These are phyloP conservation scores for Hypericum androsaemum DNA, from an alignment of 345 rosid genomes.

Conservation along the genomic window DNA sequence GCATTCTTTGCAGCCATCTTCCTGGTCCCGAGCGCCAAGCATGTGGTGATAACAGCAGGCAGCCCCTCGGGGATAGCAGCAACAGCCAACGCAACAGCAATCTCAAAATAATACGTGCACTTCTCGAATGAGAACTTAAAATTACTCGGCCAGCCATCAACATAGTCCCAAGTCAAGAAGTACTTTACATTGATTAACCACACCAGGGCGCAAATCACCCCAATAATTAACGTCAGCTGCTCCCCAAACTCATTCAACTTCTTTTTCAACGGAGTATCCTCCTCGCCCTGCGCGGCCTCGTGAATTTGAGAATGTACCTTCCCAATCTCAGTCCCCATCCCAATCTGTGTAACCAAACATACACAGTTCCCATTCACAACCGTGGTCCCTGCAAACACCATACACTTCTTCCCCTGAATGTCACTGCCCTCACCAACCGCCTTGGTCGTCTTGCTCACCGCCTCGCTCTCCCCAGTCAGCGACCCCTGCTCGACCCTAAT, in stretches of 20 bases:
- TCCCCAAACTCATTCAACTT: slow-evolving; percentile 81
- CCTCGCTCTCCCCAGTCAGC: slow-evolving; percentile 61
- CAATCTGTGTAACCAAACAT: slow-evolving; percentile 56
- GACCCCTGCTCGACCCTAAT: slow-evolving; percentile 86
- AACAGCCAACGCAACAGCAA: slow-evolving; percentile 89
- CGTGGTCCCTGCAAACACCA: slow-evolving; percentile 80
- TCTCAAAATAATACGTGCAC: slow-evolving; percentile 89
- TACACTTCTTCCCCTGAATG: slow-evolving; percentile 76
- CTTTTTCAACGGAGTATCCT: slow-evolving; percentile 79
- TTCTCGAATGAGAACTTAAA: slow-evolving; percentile 67
- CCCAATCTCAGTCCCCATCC: slow-evolving; percentile 90
- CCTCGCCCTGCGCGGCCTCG: slow-evolving; percentile 72
- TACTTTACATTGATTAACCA: slow-evolving; percentile 83
- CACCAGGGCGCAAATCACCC: slow-evolving; percentile 63
- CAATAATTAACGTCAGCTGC: slow-evolving; percentile 65
- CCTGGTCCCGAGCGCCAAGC: slow-evolving; percentile 79
- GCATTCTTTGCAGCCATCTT: slow-evolving; percentile 97
- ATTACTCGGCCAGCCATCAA: slow-evolving; percentile 65
- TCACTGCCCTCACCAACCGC: slow-evolving; percentile 19
- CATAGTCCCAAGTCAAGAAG: slow-evolving; percentile 65
- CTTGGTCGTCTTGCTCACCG: slow-evolving; percentile 2
- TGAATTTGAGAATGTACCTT: slow-evolving; percentile 86
- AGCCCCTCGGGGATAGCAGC: slow-evolving; percentile 97
- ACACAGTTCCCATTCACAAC: slow-evolving; percentile 76
- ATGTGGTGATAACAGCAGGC: slow-evolving; percentile 90